A percentile compares a stretch with the other conserved stretches of the same genome.
phyloP scores from a whole-genome alignment of 805 yeast genomes.

The Myxozyma melibiosi region DNA sequence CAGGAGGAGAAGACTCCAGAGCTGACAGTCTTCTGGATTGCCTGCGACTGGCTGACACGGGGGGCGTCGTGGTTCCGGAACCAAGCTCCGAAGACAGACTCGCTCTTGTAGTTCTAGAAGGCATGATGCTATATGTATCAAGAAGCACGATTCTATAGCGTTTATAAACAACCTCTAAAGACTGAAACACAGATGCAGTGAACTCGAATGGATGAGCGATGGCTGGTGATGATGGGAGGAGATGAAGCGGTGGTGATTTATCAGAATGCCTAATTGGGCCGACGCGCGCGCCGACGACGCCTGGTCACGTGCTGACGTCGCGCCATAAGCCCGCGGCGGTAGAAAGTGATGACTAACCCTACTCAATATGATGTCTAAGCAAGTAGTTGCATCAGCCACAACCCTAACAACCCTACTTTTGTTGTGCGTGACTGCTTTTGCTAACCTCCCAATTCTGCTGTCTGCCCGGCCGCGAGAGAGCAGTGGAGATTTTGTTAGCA shows the following conservation, averaged over 20 bases:
- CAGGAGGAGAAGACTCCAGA: background rate
- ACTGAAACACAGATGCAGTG: too few relatives aligned
- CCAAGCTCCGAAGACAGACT: background rate
- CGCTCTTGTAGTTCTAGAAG: background rate
- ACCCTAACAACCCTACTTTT: background rate
- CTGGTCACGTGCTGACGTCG: conserved; percentile 4
- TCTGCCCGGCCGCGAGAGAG: background rate
- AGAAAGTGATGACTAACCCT: too few relatives aligned
- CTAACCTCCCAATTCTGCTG: conserved; percentile 6
- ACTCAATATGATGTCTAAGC: too few relatives aligned
- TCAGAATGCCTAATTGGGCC: conserved; percentile 18
- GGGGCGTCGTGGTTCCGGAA: conserved; percentile 9
- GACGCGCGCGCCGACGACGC: conserved; percentile 15
- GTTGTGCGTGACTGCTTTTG: conserved; percentile 16
- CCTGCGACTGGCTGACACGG: background rate
- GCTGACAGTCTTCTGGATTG: background rate
- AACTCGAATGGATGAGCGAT: too few relatives aligned
- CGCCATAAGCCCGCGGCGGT: background rate
- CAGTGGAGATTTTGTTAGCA: background rate
- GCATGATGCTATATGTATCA: too few relatives aligned
- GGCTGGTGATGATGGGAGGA: too few relatives aligned
- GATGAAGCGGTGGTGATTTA: too few relatives aligned
- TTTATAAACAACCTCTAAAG: too few relatives aligned
- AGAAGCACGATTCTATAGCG: background rate
- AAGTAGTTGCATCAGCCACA: background rate